Base-by-base conservation (phyloP, 805 yeast species). In the Nematodospora valgi region DNA sequence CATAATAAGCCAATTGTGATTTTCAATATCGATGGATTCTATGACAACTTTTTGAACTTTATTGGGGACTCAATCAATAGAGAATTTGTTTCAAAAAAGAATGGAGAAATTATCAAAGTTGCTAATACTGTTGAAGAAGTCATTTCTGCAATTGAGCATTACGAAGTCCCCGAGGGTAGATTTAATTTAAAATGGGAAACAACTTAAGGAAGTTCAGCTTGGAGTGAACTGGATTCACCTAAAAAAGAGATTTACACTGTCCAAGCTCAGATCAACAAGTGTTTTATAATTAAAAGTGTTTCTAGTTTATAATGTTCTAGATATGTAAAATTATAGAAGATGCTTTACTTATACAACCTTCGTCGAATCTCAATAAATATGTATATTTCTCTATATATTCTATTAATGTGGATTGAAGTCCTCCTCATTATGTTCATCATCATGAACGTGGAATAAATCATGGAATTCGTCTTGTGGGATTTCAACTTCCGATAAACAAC, bases 1-100 rank as follows among this genome's bases (percentile, higher is more conserved):
- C 96, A 87, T 58, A 64, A 70, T 43, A 82, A 82, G 58, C 95
- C 96, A 19, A 78, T 87, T 49, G 80, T 87, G 11, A 52, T 87
- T 27, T 80, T 79, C 62, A 87, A 87, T 59, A 71, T 82, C 36
- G 71, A 82, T 58, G 96, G 95, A 0, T 87, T 84, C 56, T 87
- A 75, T 57, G 87, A 86, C 56, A 76, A 74, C 23, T 70, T 86
- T 38, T 58, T 86, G 45, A 61, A 56, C 32, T 86, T 86, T 48
- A 63, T 87, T 40, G 56, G 68, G 21, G 76, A 70, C 38, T 70
- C 89, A 6, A 76, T 83, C 28, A 56, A 66, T 10, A 63, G 68
- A 27, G 91, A 88, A 3, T 86, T 86, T 49, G 80, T 87, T 38
- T 72, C 82, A 26, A 67, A 62, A 45, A 76, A 72, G 45, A 83